Conservation (phyloP, 305 asterid species). For the Fraxinus greggii region DNA sequence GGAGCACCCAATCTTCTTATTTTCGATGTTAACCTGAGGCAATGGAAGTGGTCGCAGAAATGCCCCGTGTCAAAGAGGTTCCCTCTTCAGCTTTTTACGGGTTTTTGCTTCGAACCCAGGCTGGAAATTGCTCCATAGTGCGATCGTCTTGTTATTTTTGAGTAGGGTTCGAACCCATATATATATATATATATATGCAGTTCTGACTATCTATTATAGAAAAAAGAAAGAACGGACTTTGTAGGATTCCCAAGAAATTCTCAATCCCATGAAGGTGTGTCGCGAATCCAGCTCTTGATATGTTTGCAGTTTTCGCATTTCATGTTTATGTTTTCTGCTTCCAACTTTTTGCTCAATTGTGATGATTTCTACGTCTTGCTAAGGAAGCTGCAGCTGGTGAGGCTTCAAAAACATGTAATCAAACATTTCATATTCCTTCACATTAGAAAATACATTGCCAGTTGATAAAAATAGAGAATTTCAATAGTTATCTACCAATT, state of each 20-base stretch:
- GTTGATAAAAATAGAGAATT: background rate
- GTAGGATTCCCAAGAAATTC: background rate
- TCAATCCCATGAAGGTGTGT: background rate
- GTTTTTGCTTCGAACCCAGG: constrained; percentile 87
- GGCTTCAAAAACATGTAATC: background rate
- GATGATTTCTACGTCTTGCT: background rate
- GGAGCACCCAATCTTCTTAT: constrained; percentile 81
- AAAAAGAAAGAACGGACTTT: background rate
- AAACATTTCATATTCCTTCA: background rate
- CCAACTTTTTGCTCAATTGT: background rate
- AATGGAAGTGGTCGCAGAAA: constrained; percentile 88
- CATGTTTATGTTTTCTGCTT: background rate
- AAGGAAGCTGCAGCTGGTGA: background rate
- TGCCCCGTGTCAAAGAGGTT: constrained; percentile 80
- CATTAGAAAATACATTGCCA: background rate
- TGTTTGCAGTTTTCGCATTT: background rate
- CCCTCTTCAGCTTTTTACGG: constrained; percentile 87
- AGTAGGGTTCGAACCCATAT: background rate
- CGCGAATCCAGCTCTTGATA: background rate
- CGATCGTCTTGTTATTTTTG: background rate
- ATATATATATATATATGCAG: background rate
- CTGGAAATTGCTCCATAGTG: constrained; percentile 63
- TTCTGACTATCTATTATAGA: background rate
- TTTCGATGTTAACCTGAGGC: constrained; percentile 51
- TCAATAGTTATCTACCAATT: background rate